Evolutionary conservation across 805 yeast species (phyloP).

Genomic region (Metschnikowia chrysomelidarum): DNA sequence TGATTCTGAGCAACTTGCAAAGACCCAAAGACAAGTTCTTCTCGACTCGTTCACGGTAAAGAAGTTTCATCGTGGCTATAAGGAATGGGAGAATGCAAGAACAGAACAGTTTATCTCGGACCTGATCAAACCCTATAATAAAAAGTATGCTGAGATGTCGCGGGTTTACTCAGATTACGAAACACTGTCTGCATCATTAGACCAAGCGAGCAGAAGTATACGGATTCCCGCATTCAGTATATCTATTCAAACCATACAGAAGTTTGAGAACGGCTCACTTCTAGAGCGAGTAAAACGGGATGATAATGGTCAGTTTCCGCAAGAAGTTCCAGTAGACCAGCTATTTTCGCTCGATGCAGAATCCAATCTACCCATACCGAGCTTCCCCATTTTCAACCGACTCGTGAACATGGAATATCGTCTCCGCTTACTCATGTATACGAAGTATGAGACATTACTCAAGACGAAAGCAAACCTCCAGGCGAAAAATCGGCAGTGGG

Average conservation of each 20-base stretch:
- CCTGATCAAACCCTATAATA: constrained; percentile 31
- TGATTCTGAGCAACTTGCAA: constrained; percentile 1
- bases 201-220: constrained; percentile 21
- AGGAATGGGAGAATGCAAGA: constrained; percentile 26
- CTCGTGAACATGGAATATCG: constrained; percentile 35
- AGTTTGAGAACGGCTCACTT: constrained; percentile 23
- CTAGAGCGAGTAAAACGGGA: constrained; percentile 17
- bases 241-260: constrained; percentile 28
- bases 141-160: constrained; percentile 27
- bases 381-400: constrained; percentile 26
- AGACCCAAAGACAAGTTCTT: constrained; percentile 7
- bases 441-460: constrained; percentile 35
- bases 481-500: constrained; percentile 36
- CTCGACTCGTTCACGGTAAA: constrained; percentile 37
- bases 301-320: constrained; percentile 8
- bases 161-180: constrained; percentile 27
- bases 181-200: constrained; percentile 23
- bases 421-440: constrained; percentile 29
- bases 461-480: constrained; percentile 31
- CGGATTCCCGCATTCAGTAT: constrained; percentile 28
- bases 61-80: constrained; percentile 29
- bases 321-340: constrained; percentile 11
- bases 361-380: constrained; percentile 27
- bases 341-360: constrained; percentile 30
- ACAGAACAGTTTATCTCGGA: constrained; percentile 21